A percentile compares a stretch with the other conserved stretches of the same genome.
These are phyloP conservation scores for Fusarium begoniae DNA, from an alignment of 2,329 filamentous ascomycete species.

Conservation along the genomic window DNA sequence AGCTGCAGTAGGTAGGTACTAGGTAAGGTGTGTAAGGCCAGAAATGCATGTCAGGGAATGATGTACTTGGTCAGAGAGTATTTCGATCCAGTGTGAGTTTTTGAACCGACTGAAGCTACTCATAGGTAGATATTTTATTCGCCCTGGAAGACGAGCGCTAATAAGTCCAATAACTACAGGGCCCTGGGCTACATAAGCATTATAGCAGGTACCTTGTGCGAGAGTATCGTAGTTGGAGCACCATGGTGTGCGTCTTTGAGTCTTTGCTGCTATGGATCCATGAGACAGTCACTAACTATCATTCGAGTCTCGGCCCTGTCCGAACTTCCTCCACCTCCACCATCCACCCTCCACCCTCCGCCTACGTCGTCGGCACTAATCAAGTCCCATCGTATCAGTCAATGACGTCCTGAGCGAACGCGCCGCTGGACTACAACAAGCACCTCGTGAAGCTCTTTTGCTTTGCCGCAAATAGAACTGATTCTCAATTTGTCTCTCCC, in stretches of 20 bases:
- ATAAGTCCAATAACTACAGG: neutral
- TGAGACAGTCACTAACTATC: constrained; percentile 9
- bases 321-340: constrained; percentile 34
- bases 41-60: neutral
- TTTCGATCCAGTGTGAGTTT: neutral
- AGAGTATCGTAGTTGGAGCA: constrained; percentile 1
- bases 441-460: constrained; percentile 4
- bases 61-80: neutral
- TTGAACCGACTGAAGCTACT: neutral
- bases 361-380: constrained; percentile 25
- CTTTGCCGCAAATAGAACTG: constrained; percentile 13
- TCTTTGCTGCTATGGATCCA: neutral
- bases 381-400: constrained; percentile 35
- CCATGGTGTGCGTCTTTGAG: neutral
- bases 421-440: constrained; percentile 18
- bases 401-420: constrained; percentile 41
- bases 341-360: neutral
- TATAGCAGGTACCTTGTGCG: neutral
- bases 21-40: neutral
- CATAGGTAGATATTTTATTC: neutral
- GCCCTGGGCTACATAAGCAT: neutral
- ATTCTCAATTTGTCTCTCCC: neutral
- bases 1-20: neutral
- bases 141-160: neutral
- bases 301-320: constrained; percentile 31